Base-by-base conservation (phyloP, 2,329 filamentous ascomycete genomes). In the Fusarium torreyae region DNA sequence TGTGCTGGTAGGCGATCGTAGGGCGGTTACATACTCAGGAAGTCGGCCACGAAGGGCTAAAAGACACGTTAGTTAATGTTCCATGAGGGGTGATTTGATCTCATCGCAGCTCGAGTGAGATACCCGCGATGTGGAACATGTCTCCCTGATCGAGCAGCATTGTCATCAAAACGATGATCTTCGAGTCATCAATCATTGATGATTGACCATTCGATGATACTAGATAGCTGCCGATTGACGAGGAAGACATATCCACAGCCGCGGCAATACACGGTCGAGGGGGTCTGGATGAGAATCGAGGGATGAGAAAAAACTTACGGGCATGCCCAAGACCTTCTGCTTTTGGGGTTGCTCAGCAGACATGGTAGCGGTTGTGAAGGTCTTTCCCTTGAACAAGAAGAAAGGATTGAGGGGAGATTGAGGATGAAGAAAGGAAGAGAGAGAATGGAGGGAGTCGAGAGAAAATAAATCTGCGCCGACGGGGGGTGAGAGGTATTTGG, bases 21-120 rank as follows among this genome's bases (percentile, higher is more conserved):
- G 40, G 55, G 56, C 50, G 55, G 45, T 70, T 40, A 96, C 94
- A 81, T 97, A 97, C 94, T 98, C 90, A 98, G 83, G 91, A 98
- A 98, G 88, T 98, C 95, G 82, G 97, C 93, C 82, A 98, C 81
- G 89, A 98, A 98, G 84, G 93, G 93, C 91, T 97, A 67, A 57
- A 71, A 68, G 54, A 66, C 54, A 68, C 40, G 66, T 75, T 75
- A 75, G 73, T 63, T 20, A 56, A 63, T 65, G 55, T 22, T 44
- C 51, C 11, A 31, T 15, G 13, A 34, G 18, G 24, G 38, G 22
- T 33, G 26, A 10, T 18, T 38, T 9, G 22, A 10, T 20, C 11
- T 24, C n/a, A 34, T 40, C 36, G 36, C 36, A 45, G 22, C 60
- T 43, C 58, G 18, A 43, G 24, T 26, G 17, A 58, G 31, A 48